Conservation (phyloP, 768 basidiomycete species). For the Crepidotus variabilis region DNA sequence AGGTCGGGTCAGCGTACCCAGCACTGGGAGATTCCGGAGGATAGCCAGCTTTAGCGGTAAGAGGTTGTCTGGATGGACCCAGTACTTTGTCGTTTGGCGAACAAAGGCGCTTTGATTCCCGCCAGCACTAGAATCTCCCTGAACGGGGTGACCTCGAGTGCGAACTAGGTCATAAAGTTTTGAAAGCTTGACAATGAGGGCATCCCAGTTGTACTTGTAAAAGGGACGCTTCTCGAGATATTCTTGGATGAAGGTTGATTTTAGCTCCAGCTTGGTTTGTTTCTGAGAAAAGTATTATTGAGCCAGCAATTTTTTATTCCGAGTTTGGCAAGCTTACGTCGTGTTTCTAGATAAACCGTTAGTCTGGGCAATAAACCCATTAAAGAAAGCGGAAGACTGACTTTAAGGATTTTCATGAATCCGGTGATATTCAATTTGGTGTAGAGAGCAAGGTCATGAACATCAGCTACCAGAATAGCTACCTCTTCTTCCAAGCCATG, state of each 20-base stretch:
- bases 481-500: slow-evolving; percentile 90
- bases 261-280: slow-evolving; percentile 82
- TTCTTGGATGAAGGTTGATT: slow-evolving; percentile 84
- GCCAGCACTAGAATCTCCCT: slow-evolving; percentile 92
- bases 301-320: background rate
- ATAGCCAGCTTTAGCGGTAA: slow-evolving; percentile 93
- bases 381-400: slow-evolving; percentile 21
- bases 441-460: slow-evolving; percentile 85
- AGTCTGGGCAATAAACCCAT: background rate
- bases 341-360: slow-evolving; percentile 65
- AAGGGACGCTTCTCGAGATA: slow-evolving; percentile 94
- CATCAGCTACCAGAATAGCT: slow-evolving; percentile 89
- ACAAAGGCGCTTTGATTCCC: slow-evolving; percentile 97
- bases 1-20: slow-evolving; percentile 49
- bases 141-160: slow-evolving; percentile 90
- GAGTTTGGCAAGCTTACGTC: slow-evolving; percentile 50
- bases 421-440: slow-evolving; percentile 98
- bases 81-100: slow-evolving; percentile 98
- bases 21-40: slow-evolving; percentile 86
- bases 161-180: slow-evolving; percentile 93
- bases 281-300: slow-evolving; percentile 51
- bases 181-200: slow-evolving; percentile 92
- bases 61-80: slow-evolving; percentile 97
- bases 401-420: slow-evolving; percentile 98
- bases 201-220: slow-evolving; percentile 96